phyloP scores from a whole-genome alignment of 345 rosid genomes.

The Linum usitatissimum region DNA sequence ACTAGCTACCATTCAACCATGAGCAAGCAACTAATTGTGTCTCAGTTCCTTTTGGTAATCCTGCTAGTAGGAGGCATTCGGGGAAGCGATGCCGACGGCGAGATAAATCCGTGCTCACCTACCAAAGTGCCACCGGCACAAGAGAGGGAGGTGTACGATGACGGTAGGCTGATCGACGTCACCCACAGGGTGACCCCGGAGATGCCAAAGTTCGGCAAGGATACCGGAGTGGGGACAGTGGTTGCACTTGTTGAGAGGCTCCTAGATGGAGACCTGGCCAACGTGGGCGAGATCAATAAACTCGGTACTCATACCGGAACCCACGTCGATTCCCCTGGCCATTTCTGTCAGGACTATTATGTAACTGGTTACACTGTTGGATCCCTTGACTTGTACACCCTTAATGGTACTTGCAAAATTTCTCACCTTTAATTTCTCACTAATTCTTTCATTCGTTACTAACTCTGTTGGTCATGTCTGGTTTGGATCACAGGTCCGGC shows the following conservation, averaged over 20 bases:
- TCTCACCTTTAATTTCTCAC: not conserved
- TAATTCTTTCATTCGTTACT: not conserved
- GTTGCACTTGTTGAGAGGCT: not conserved
- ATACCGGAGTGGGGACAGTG: not conserved
- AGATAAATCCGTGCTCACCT: too few relatives aligned
- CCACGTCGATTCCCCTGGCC: not conserved
- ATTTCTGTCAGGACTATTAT: not conserved
- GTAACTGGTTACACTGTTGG: not conserved
- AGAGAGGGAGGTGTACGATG: not conserved
- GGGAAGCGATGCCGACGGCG: too few relatives aligned
- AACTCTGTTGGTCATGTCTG: too few relatives aligned
- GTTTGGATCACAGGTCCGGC: not conserved
- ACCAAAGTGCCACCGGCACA: not conserved
- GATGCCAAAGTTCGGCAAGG: not conserved
- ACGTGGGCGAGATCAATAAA: not conserved
- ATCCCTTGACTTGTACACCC: not conserved
- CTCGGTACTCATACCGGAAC: not conserved
- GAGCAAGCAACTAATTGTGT: too few relatives aligned
- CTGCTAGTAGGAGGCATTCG: too few relatives aligned
- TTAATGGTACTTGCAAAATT: not conserved
- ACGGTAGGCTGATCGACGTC: not conserved
- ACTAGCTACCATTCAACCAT: too few relatives aligned
- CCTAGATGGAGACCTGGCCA: not conserved
- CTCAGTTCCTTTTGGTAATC: too few relatives aligned
- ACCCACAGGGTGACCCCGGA: not conserved